Evolutionary conservation across 352 stramenopile species (phyloP).

Genomic region (Phytophthora quininea): DNA sequence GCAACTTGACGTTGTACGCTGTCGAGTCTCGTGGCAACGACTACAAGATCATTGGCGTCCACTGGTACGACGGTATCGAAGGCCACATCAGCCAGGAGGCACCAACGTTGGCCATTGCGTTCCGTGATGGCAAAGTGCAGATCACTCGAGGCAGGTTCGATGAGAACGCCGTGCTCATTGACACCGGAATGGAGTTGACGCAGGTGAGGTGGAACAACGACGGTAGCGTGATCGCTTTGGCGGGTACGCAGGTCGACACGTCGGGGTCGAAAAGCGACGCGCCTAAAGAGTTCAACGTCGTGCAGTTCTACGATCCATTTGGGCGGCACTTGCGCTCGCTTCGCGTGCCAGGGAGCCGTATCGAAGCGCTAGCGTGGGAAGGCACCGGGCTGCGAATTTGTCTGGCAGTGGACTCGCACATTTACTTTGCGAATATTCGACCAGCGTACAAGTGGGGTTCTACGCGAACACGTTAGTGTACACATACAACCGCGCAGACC

Average conservation of each 20-base stretch:
- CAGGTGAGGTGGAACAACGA: slow-evolving; percentile 93
- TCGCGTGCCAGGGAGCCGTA: slow-evolving; percentile 85
- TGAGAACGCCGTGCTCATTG: slow-evolving; percentile 87
- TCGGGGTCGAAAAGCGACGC: slow-evolving; percentile 37
- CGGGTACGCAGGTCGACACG: slow-evolving; percentile 60
- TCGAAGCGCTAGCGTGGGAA: slow-evolving; percentile 93
- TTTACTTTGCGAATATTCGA: slow-evolving; percentile 96
- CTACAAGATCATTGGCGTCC: slow-evolving; percentile 83
- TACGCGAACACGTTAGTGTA: slow-evolving; percentile 92
- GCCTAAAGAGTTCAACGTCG: slow-evolving; percentile 75
- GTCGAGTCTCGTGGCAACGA: slow-evolving; percentile 63
- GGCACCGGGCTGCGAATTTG: slow-evolving; percentile 90
- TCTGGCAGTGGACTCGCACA: slow-evolving; percentile 93
- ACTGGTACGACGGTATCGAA: slow-evolving; percentile 89
- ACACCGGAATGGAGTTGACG: slow-evolving; percentile 88
- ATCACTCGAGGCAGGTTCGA: slow-evolving; percentile 89
- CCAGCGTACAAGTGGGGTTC: slow-evolving; percentile 92
- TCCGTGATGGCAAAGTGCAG: slow-evolving; percentile 92
- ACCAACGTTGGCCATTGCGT: slow-evolving; percentile 91
- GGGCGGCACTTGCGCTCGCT: slow-evolving; percentile 87
- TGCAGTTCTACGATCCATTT: slow-evolving; percentile 94
- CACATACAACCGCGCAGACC: slow-evolving; percentile 89
- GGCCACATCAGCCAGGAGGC: slow-evolving; percentile 89
- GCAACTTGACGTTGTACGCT: slow-evolving; percentile 77
- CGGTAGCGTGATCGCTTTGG: slow-evolving; percentile 90